phyloP scores from a whole-genome alignment of 2,329 filamentous ascomycete genomes.

The Aspergillus intermedius region DNA sequence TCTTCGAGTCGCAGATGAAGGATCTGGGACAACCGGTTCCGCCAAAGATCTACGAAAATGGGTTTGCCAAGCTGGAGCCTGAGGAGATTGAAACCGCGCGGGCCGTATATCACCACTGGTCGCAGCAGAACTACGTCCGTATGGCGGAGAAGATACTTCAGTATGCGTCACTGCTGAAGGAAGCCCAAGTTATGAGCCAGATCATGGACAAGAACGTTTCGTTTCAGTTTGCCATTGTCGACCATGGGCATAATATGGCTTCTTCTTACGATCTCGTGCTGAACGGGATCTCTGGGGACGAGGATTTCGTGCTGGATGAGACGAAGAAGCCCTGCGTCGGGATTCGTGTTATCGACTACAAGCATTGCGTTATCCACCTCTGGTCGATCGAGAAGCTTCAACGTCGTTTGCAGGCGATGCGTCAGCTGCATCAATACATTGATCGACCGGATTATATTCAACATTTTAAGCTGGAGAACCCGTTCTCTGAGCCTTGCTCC shows the following conservation, averaged over 20 bases:
- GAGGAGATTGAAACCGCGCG: conserved; percentile 66
- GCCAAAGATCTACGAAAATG: conserved; percentile 39
- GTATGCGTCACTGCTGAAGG: conserved; percentile 80
- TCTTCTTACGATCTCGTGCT: conserved; percentile 96
- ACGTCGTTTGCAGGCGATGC: conserved; percentile 81
- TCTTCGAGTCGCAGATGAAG: conserved; percentile 77
- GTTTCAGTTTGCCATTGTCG: conserved; percentile 91
- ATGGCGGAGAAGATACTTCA: conserved; percentile 92
- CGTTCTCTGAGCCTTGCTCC: conserved; percentile 85
- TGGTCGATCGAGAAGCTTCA: conserved; percentile 94
- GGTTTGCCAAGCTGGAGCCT: conserved; percentile 54
- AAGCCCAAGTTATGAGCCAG: conserved; percentile 96
- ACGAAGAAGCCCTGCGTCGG: conserved; percentile 84
- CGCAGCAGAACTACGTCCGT: conserved; percentile 74
- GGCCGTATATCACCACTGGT: conserved; percentile 66
- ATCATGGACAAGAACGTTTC: conserved; percentile 87
- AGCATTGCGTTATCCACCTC: conserved; percentile 74
- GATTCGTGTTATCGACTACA: conserved; percentile 85
- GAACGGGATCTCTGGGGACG: conserved; percentile 80
- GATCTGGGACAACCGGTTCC: conserved; percentile 58
- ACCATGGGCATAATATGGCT: conserved; percentile 77
- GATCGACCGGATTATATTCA: conserved; percentile 91
- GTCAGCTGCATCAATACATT: conserved; percentile 93
- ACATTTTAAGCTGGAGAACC: conserved; percentile 86
- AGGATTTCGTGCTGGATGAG: conserved; percentile 73